phyloP scores from a whole-genome alignment of 2,329 filamentous ascomycete genomes.

The Epichloe coenophiala region DNA sequence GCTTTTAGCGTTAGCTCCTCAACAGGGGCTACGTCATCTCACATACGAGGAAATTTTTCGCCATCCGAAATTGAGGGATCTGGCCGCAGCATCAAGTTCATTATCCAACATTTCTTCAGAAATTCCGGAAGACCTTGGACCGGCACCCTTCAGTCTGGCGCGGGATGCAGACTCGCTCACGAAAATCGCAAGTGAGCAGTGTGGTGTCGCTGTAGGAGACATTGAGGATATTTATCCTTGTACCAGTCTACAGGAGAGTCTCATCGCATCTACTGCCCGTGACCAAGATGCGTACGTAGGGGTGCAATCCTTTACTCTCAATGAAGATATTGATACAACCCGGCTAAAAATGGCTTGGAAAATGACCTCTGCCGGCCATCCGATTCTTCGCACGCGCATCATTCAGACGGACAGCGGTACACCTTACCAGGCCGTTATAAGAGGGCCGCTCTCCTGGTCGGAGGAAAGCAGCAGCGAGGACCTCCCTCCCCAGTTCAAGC shows the following conservation, averaged over 20 bases:
- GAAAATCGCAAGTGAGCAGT: not conserved
- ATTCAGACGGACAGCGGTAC: not conserved
- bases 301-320: not conserved
- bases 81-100: not conserved
- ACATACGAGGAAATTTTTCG: constrained; percentile 1
- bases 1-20: constrained; percentile 15
- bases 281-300: not conserved
- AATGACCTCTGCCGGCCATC: not conserved
- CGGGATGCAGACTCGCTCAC: no score
- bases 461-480: not conserved
- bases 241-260: not conserved
- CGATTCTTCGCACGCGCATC: not conserved
- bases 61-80: constrained; percentile 2
- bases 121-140: not conserved
- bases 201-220: not conserved
- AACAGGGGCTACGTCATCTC: not conserved
- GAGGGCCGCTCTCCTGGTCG: not conserved
- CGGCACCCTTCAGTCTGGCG: not conserved
- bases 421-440: not conserved
- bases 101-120: not conserved
- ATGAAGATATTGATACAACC: not conserved
- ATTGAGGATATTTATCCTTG: not conserved
- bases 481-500: not conserved
- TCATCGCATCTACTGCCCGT: not conserved
- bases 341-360: not conserved